Conservation (phyloP, 2,329 filamentous ascomycete species). For the Myriosclerotinia curreyana region DNA sequence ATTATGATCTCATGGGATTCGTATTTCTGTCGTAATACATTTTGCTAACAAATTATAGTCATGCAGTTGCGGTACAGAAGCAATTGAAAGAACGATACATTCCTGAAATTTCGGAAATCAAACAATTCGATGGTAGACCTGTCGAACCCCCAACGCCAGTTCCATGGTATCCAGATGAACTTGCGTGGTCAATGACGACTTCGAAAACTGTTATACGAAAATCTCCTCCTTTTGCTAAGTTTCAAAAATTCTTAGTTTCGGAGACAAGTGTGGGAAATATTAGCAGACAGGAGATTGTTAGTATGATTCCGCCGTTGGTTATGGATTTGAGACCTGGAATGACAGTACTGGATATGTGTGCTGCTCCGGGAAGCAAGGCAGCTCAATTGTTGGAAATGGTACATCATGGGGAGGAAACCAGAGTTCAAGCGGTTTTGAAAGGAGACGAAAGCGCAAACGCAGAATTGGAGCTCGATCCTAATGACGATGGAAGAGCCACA, state of each 20-base stretch:
- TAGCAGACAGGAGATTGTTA: constrained; percentile 94
- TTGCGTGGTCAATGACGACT: constrained; percentile 98
- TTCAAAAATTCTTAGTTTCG: constrained; percentile 96
- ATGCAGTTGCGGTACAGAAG: constrained; percentile 88
- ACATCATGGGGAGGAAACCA: constrained; percentile 85
- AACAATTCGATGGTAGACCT: constrained; percentile 73
- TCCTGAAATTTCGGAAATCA: constrained; percentile 81
- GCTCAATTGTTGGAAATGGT: constrained; percentile 94
- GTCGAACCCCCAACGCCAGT: constrained; percentile 82
- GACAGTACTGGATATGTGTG: constrained; percentile 92
- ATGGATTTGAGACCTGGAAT: constrained; percentile 90
- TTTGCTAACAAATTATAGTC: constrained; percentile 48
- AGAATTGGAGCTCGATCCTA: constrained; percentile 53
- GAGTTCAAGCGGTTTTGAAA: constrained; percentile 67
- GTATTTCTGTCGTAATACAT: constrained; percentile 6
- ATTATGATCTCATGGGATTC: background rate
- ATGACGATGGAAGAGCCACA: constrained; percentile 82
- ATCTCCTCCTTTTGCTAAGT: constrained; percentile 88
- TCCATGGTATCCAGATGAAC: constrained; percentile 88
- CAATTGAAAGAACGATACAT: constrained; percentile 86
- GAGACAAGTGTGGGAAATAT: constrained; percentile 98
- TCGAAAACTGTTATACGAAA: constrained; percentile 94
- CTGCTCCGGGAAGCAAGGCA: constrained; percentile 94
- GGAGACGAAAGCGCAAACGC: constrained; percentile 42
- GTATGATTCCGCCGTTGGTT: constrained; percentile 95